These are phyloP conservation scores for Tephrocybe sp. DNA, from an alignment of 768 basidiomycete species.

Conservation along the genomic window DNA sequence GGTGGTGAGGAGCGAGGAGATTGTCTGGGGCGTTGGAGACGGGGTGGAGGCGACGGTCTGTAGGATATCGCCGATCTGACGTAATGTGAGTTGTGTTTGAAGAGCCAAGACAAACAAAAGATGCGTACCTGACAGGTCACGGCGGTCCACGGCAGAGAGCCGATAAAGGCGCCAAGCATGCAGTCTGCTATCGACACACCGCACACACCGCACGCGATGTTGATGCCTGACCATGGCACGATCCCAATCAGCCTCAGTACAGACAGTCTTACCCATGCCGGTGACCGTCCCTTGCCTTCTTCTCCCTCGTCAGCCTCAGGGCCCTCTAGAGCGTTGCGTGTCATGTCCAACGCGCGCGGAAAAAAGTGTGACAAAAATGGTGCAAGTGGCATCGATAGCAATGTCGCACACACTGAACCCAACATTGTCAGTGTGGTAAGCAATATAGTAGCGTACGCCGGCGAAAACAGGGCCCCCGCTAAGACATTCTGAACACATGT, in stretches of 20 bases:
- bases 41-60: slow-evolving; percentile 79
- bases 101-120: slow-evolving; percentile 18
- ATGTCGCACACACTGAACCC: slow-evolving; percentile 81
- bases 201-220: slow-evolving; percentile 93
- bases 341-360: slow-evolving; percentile 83
- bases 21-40: slow-evolving; percentile 68
- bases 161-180: slow-evolving; percentile 80
- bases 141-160: slow-evolving; percentile 85
- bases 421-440: slow-evolving; percentile 84
- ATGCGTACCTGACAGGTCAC: slow-evolving; percentile 81
- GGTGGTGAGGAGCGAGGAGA: slow-evolving; percentile 83
- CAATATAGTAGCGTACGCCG: slow-evolving; percentile 76
- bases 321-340: slow-evolving; percentile 77
- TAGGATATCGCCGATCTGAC: slow-evolving; percentile 82
- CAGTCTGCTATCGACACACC: slow-evolving; percentile 78
- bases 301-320: slow-evolving; percentile 42
- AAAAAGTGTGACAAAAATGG: slow-evolving; percentile 81
- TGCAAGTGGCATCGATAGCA: slow-evolving; percentile 80
- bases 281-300: slow-evolving; percentile 36
- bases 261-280: slow-evolving; percentile 83
- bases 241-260: slow-evolving; percentile 89
- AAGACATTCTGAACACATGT: slow-evolving; percentile 71
- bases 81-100: slow-evolving; percentile 15
- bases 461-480: slow-evolving; percentile 84
- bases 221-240: slow-evolving; percentile 97